Percentiles rank a stretch among this genome's conserved stretches.
Evolutionary conservation across 768 basidiomycete species (phyloP).

Genomic region (Phaffia tasmanica): DNA sequence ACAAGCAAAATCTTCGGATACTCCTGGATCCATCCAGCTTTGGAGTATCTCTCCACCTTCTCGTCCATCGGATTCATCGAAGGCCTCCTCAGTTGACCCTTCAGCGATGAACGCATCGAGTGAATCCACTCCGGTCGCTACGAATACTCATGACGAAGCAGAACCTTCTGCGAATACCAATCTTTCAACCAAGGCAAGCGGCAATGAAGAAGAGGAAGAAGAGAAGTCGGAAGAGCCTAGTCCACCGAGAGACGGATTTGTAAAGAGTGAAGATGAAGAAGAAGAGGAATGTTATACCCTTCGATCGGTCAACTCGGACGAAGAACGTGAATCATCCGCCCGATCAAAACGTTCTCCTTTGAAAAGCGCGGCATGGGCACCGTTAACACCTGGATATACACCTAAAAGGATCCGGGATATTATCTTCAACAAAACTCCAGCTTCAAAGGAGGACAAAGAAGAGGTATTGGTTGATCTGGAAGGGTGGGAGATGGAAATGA

Average conservation of each 20-base stretch:
- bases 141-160: too few species aligned
- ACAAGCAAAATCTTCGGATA: constrained; percentile 42
- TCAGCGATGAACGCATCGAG: too few species aligned
- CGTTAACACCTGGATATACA: too few species aligned
- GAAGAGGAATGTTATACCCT: constrained; percentile 7
- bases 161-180: too few species aligned
- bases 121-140: too few species aligned
- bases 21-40: constrained; percentile 66
- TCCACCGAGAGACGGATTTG: background rate
- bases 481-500: constrained; percentile 43
- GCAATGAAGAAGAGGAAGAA: too few species aligned
- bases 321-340: too few species aligned
- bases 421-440: background rate
- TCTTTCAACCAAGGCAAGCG: too few species aligned
- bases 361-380: too few species aligned
- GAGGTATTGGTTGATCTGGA: constrained; percentile 8
- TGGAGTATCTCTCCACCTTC: constrained; percentile 45
- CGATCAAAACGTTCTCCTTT: too few species aligned
- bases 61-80: background rate
- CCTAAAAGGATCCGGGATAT: too few species aligned
- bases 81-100: background rate
- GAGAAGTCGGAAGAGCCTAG: too few species aligned
- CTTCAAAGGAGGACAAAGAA: constrained; percentile 18
- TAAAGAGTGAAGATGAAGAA: constrained; percentile 7
- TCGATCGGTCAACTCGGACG: background rate